These are phyloP conservation scores for Globisporangium camurandrum DNA, from an alignment of 352 stramenopile species.

Conservation along the genomic window DNA sequence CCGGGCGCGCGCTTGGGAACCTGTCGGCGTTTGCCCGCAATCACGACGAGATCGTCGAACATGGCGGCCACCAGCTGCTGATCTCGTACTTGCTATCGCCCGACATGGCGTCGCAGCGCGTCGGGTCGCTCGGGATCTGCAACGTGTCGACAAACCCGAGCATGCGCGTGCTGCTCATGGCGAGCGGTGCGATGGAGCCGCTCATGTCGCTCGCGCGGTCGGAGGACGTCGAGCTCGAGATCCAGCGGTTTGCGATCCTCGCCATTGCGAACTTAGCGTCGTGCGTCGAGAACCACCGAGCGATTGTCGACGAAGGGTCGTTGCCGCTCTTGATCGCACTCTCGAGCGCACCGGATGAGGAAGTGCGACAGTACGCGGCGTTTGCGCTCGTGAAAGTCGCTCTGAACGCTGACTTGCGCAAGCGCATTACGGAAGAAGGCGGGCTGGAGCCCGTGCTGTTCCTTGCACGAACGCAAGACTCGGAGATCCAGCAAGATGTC, in stretches of 20 bases:
- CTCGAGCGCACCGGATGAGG: conserved; percentile 90
- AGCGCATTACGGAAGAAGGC: conserved; percentile 92
- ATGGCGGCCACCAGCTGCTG: conserved; percentile 90
- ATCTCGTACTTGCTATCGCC: conserved; percentile 94
- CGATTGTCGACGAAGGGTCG: conserved; percentile 92
- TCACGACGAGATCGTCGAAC: conserved; percentile 88
- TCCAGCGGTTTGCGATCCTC: conserved; percentile 90
- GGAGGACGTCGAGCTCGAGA: conserved; percentile 94
- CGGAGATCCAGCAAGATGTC: conserved; percentile 88
- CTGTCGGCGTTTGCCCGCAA: conserved; percentile 86
- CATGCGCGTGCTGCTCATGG: conserved; percentile 89
- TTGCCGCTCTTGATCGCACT: conserved; percentile 93
- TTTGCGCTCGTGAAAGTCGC: conserved; percentile 95
- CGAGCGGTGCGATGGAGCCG: conserved; percentile 90
- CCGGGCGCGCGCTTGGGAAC: conserved; percentile 90
- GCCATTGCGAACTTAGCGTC: conserved; percentile 93
- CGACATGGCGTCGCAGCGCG: conserved; percentile 90
- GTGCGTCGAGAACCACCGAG: conserved; percentile 89
- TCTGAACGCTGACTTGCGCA: conserved; percentile 91
- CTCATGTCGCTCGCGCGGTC: conserved; percentile 92
- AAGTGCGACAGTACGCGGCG: conserved; percentile 93
- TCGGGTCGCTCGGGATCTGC: conserved; percentile 91
- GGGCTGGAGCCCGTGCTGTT: conserved; percentile 95
- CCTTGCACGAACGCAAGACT: conserved; percentile 89
- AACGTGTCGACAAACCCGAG: conserved; percentile 91